Percentiles rank a stretch among this genome's conserved stretches.
Evolutionary conservation across 2,329 filamentous ascomycete genomes (phyloP).

Genomic region (Chaetomium sp.): DNA sequence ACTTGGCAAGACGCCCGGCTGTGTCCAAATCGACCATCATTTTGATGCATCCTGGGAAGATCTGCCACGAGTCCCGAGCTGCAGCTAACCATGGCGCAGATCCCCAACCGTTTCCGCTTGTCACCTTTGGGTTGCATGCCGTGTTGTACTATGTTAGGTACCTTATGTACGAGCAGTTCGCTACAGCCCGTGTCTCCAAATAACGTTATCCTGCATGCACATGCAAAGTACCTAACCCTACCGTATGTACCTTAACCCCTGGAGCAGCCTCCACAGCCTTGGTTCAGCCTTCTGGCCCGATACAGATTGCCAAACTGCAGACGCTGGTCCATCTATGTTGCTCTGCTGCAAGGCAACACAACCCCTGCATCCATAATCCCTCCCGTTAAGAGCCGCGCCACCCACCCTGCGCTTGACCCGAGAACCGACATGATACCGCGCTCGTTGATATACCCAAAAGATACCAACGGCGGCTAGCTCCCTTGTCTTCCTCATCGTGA

Average conservation of each 20-base stretch:
- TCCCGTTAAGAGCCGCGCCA: conserved; percentile 7
- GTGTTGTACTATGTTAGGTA: not conserved
- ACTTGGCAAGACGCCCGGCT: not conserved
- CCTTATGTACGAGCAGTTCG: not conserved
- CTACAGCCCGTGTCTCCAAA: conserved; percentile 14
- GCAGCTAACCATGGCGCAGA: conserved; percentile 13
- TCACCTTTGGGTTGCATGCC: not conserved
- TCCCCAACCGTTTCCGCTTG: not conserved
- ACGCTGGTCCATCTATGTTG: not conserved
- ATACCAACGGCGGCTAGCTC: not conserved
- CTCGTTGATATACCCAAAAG: not conserved
- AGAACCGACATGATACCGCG: not conserved
- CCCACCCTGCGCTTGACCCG: not conserved
- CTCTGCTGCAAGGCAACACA: not conserved
- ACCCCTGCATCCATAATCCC: not conserved
- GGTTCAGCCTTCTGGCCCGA: conserved; percentile 8
- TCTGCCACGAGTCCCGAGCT: not conserved
- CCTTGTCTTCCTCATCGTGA: not conserved
- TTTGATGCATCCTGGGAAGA: not conserved
- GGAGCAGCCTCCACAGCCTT: not conserved
- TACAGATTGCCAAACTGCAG: conserved; percentile 1
- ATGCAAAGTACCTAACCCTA: not conserved
- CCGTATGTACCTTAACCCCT: not conserved
- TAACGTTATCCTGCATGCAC: conserved; percentile 1
- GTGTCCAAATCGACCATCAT: not conserved